These are phyloP conservation scores for Aspergillus neoniger DNA, from an alignment of 2,329 filamentous ascomycete genomes.

Conservation along the genomic window DNA sequence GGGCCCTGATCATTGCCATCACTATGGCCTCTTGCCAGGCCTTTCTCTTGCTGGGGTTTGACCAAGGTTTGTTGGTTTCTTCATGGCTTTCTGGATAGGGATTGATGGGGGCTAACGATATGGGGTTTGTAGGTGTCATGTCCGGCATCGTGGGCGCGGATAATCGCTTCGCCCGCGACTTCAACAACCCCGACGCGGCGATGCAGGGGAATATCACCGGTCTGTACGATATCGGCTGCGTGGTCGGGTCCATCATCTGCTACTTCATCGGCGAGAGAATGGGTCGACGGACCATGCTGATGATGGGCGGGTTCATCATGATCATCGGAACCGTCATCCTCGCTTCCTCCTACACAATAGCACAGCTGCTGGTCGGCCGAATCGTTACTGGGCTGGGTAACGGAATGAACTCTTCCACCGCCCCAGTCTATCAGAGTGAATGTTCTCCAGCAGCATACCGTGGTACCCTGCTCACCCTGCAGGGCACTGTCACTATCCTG, in stretches of 20 bases:
- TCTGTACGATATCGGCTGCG: constrained; percentile 37
- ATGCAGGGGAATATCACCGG: constrained; percentile 42
- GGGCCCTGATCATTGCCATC: constrained; percentile 24
- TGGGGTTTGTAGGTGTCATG: constrained; percentile 22
- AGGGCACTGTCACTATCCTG: constrained; percentile 30
- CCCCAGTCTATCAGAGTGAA: constrained; percentile 36
- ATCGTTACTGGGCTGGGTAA: constrained; percentile 49
- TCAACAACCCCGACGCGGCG: constrained; percentile 40
- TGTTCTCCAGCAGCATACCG: constrained; percentile 28
- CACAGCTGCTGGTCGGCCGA: constrained; percentile 51
- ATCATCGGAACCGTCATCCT: constrained; percentile 36
- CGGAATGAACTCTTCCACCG: constrained; percentile 29
- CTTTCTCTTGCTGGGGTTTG: constrained; percentile 47
- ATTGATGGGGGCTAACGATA: neutral
- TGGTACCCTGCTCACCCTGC: constrained; percentile 28
- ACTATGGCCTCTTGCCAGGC: constrained; percentile 45
- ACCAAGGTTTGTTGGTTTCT: constrained; percentile 43
- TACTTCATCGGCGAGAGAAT: constrained; percentile 46
- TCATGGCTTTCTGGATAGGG: too few relatives aligned
- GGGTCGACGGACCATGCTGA: constrained; percentile 47
- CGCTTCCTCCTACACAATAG: constrained; percentile 41
- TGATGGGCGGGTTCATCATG: constrained; percentile 43
- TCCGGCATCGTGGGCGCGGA: constrained; percentile 48
- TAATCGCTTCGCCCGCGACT: constrained; percentile 44
- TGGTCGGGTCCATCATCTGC: constrained; percentile 33